These are phyloP conservation scores for Phytophthora aleatoria DNA, from an alignment of 352 stramenopile genomes.

Conservation along the genomic window DNA sequence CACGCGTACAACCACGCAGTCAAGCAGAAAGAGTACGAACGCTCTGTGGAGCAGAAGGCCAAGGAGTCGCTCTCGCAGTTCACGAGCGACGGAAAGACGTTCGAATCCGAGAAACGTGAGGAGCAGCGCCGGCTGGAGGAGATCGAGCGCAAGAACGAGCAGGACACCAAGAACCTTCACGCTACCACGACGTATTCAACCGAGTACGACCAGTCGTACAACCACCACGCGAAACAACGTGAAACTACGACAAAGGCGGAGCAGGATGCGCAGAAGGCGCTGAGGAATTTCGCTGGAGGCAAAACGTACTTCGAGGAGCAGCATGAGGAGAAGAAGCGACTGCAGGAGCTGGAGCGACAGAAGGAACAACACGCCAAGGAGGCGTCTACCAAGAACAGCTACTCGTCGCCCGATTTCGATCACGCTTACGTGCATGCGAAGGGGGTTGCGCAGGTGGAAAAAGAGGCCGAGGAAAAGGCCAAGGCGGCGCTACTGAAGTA, in stretches of 20 bases:
- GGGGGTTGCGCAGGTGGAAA: slow-evolving; percentile 51
- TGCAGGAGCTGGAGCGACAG: slow-evolving; percentile 53
- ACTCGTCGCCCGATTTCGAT: slow-evolving; percentile 54
- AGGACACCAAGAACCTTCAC: slow-evolving; percentile 45
- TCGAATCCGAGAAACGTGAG: slow-evolving; percentile 49
- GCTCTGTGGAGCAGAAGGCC: slow-evolving; percentile 27
- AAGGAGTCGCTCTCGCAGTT: slow-evolving; percentile 41
- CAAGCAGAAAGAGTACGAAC: slow-evolving; percentile 43
- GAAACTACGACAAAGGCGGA: slow-evolving; percentile 47
- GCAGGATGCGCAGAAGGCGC: slow-evolving; percentile 42
- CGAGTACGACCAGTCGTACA: slow-evolving; percentile 59
- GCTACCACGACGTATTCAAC: slow-evolving; percentile 44
- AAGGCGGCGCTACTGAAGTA: slow-evolving; percentile 59
- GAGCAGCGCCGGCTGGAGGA: slow-evolving; percentile 40
- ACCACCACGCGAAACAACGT: slow-evolving; percentile 52
- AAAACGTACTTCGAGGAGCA: slow-evolving; percentile 72
- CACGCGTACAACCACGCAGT: slow-evolving; percentile 43
- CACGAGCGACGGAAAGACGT: slow-evolving; percentile 45
- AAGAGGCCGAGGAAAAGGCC: slow-evolving; percentile 61
- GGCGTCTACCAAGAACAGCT: slow-evolving; percentile 53
- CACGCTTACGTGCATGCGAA: slow-evolving; percentile 60
- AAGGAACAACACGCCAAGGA: slow-evolving; percentile 45
- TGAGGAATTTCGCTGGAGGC: slow-evolving; percentile 43
- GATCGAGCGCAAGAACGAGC: slow-evolving; percentile 27
- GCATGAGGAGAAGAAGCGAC: slow-evolving; percentile 60